Evolutionary conservation across 2,329 filamentous ascomycete species (phyloP).

Genomic region (Tolypocladium amazonense): DNA sequence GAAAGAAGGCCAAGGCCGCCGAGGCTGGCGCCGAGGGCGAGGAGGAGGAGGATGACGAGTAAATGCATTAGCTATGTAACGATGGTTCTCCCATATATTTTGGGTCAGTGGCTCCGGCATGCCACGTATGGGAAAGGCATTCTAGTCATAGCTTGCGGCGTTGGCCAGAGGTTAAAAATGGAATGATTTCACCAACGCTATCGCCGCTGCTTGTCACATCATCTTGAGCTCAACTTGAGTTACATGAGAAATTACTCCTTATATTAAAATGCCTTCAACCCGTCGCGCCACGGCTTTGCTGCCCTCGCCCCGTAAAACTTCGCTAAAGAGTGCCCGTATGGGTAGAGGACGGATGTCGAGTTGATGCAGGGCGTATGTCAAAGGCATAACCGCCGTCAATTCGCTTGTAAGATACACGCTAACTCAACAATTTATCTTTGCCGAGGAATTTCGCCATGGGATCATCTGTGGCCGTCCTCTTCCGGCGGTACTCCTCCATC

Average conservation of each 20-base stretch:
- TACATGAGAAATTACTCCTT: too few species aligned
- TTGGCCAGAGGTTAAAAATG: conserved; percentile 37
- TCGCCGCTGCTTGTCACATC: neutral
- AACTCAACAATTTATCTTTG: conserved; percentile 54
- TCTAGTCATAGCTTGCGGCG: conserved; percentile 40
- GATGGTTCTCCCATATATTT: conserved; percentile 18
- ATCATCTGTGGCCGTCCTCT: conserved; percentile 63
- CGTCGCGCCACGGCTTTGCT: neutral
- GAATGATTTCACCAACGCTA: conserved; percentile 25
- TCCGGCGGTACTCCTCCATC: conserved; percentile 74
- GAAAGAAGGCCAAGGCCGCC: conserved; percentile 98
- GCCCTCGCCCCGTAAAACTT: neutral
- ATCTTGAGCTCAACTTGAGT: neutral
- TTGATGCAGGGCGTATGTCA: neutral
- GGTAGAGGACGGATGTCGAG: neutral
- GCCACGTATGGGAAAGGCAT: conserved; percentile 27
- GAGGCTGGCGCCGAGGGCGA: conserved; percentile 73
- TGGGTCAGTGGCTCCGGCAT: conserved; percentile 20
- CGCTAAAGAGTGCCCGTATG: neutral
- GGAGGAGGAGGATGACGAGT: conserved; percentile 78
- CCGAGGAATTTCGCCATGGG: conserved; percentile 79
- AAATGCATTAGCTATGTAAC: conserved; percentile 28
- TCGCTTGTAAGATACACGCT: conserved; percentile 5
- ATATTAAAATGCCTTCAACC: neutral
- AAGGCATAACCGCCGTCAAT: neutral